Percentiles rank a stretch among this genome's conserved stretches.
phyloP scores from a whole-genome alignment of 1,284 basidiomycete species.

The Waitea zeae region DNA sequence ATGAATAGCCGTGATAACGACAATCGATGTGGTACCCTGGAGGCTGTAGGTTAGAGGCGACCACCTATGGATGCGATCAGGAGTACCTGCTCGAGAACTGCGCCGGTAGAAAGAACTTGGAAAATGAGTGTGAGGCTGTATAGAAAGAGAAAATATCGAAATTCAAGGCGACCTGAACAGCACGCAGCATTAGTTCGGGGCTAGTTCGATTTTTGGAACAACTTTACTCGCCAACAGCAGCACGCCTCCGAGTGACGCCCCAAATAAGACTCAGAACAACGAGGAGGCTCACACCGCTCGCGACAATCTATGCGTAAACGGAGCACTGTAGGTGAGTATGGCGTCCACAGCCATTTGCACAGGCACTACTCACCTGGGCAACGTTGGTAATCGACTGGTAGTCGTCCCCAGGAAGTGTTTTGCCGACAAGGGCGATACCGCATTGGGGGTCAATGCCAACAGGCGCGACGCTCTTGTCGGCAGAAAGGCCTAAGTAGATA shows the following conservation, averaged over 20 bases:
- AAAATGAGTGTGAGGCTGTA: constrained; percentile 61
- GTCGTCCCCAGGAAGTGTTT: too few species aligned
- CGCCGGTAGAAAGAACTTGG: constrained; percentile 63
- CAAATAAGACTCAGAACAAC: constrained; percentile 29
- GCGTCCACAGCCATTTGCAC: too few species aligned
- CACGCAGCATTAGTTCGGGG: not conserved
- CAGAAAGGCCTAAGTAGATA: constrained; percentile 17
- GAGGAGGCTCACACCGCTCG: constrained; percentile 41
- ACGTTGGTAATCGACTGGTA: too few species aligned
- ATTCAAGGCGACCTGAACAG: constrained; percentile 51
- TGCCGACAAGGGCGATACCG: constrained; percentile 16
- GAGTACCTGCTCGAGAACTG: constrained; percentile 44
- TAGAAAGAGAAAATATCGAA: constrained; percentile 41
- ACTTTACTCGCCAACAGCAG: constrained; percentile 25
- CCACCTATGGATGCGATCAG: not conserved
- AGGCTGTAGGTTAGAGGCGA: not conserved
- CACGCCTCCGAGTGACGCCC: constrained; percentile 24
- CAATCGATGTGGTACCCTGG: constrained; percentile 41
- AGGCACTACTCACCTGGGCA: too few species aligned
- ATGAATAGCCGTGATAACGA: constrained; percentile 60
- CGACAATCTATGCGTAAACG: constrained; percentile 61
- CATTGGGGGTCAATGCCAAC: constrained; percentile 41
- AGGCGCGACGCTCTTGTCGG: constrained; percentile 25
- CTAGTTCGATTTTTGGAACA: not conserved
- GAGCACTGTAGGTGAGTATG: too few species aligned